Conservation (phyloP, 495 filamentous ascomycete species). For the Tuber melanosporum region DNA sequence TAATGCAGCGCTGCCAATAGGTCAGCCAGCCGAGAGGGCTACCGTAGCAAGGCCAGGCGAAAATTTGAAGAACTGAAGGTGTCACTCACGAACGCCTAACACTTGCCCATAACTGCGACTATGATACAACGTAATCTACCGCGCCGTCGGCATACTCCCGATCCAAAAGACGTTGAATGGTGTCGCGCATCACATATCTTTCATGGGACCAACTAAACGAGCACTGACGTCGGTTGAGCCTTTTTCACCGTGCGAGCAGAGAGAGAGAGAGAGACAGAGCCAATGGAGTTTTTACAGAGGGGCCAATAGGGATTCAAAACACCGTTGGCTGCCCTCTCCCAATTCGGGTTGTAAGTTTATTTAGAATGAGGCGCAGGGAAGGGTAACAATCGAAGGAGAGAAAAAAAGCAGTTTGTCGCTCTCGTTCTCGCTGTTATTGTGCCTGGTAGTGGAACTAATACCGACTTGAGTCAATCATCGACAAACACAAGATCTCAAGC, state of each 20-base stretch:
- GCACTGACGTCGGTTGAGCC: constrained; percentile 1
- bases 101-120: neutral
- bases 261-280: neutral
- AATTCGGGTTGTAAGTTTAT: neutral
- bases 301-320: neutral
- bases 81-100: neutral
- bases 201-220: neutral
- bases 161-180: neutral
- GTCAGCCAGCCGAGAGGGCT: neutral
- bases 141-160: neutral
- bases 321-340: neutral
- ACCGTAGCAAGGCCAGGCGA: neutral
- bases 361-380: constrained; percentile 3
- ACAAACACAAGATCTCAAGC: neutral
- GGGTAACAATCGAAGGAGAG: neutral
- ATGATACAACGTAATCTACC: neutral
- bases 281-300: neutral
- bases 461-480: neutral
- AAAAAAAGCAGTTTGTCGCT: neutral
- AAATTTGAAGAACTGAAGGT: neutral
- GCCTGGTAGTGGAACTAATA: neutral
- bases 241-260: neutral
- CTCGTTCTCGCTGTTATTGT: neutral
- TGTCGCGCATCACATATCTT: neutral
- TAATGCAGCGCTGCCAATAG: neutral